Base-by-base conservation (phyloP, 495 filamentous ascomycete species). In the Lepidopterella palustris region DNA sequence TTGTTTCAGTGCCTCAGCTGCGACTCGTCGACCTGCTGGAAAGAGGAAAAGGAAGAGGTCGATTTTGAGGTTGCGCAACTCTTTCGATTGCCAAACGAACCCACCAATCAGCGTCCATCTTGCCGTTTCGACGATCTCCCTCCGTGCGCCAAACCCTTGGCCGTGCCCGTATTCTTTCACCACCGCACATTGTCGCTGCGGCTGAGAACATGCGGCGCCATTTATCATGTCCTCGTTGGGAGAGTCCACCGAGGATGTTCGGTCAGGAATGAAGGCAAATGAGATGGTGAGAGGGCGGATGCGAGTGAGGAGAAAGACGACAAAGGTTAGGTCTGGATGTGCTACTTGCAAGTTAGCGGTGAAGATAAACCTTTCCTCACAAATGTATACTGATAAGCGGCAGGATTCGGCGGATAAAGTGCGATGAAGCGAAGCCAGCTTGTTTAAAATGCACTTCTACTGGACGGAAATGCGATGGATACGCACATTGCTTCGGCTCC, bases 381-480 rank as follows among this genome's bases (percentile, higher is more conserved):
- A 11, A 4, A 42, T 11, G 10, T 18, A 42, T 11, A 18, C 35
- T 42, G 18, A 26, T 27, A 13, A 50, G 6, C 25, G 47, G 21
- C 21, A 50, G 47, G 5, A 50, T 50, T 24, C 47, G 47, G 25
- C 47, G 47, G 21, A 27, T 50, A 18, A 50, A 50, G 25, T 50
- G 47, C 47, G 47, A 50, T 50, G 47, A 50, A 25, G 25, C 15
- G n/a, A 50, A 50, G 15, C 47, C 47, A 8, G 4, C 21, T 24
- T 50, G 47, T 13, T 27, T 8, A 3, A 50, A 27, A 26, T 50
- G 47, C 6, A 26, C 47, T 15, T 25, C 21, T 11, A 50, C 47
- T 5, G 47, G 47, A 5, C 47, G 47, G 47, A 50, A 50, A 25
- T 50, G 47, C 24, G 47, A 50, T 50, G 47, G 47, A 24, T 50